These are phyloP conservation scores for Pseudocercospora musae DNA, from an alignment of 2,329 filamentous ascomycete species.

Conservation along the genomic window DNA sequence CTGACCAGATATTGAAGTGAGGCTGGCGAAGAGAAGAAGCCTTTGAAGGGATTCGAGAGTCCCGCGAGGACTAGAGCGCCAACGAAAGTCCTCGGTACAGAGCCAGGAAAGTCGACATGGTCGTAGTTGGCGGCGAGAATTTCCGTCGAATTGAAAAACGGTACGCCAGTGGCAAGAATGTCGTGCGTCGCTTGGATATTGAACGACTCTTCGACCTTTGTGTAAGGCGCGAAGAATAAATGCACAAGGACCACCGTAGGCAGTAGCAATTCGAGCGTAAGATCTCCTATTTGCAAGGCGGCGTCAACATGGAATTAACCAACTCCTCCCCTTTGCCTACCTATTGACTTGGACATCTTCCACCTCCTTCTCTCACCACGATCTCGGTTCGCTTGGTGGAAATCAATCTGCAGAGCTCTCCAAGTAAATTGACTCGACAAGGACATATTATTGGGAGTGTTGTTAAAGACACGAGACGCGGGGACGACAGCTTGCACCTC, in stretches of 20 bases:
- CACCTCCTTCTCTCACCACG: constrained; percentile 1
- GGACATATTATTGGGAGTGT: constrained; percentile 14
- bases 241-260: constrained; percentile 47
- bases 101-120: constrained; percentile 84
- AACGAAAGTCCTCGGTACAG: constrained; percentile 86
- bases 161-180: constrained; percentile 76
- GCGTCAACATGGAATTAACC: no score
- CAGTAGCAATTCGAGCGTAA: constrained; percentile 54
- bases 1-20: constrained; percentile 64
- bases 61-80: constrained; percentile 75
- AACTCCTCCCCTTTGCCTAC: neutral
- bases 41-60: constrained; percentile 64
- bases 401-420: constrained; percentile 24
- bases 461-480: neutral
- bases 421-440: constrained; percentile 19
- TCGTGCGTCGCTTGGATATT: constrained; percentile 94
- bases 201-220: constrained; percentile 98
- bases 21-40: constrained; percentile 54
- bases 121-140: constrained; percentile 64
- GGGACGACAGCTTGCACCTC: neutral
- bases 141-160: constrained; percentile 38
- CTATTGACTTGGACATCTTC: constrained; percentile 5
- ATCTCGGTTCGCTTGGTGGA: constrained; percentile 8
- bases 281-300: no score
- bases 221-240: constrained; percentile 67